These are phyloP conservation scores for Chalciporus pseudorubinellus DNA, from an alignment of 768 basidiomycete species.

Conservation along the genomic window DNA sequence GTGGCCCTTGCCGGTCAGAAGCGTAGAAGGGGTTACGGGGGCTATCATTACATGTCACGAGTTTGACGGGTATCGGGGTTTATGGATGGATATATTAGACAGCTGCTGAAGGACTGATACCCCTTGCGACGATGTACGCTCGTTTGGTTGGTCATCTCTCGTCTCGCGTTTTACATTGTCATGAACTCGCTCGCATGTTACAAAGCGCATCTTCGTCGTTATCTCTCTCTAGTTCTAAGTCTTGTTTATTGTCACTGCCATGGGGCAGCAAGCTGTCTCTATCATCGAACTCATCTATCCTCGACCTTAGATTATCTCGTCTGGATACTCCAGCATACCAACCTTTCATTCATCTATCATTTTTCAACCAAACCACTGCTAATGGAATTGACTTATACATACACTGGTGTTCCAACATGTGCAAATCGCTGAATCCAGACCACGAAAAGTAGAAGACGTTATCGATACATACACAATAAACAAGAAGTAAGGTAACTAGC, in stretches of 20 bases:
- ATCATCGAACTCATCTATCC: slow-evolving; percentile 10
- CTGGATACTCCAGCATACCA: slow-evolving; percentile 15
- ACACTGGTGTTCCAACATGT: background rate
- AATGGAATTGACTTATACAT: slow-evolving; percentile 25
- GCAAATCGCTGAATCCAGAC: background rate
- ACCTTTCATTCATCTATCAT: slow-evolving; percentile 24
- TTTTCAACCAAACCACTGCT: slow-evolving; percentile 16
- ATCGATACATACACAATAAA: slow-evolving; percentile 4
- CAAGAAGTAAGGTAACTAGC: background rate
- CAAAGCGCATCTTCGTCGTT: slow-evolving; percentile 19
- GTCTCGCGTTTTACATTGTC: slow-evolving; percentile 1
- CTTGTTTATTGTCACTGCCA: slow-evolving; percentile 17
- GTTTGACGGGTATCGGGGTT: slow-evolving; percentile 6
- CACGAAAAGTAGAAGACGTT: background rate
- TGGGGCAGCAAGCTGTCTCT: slow-evolving; percentile 18
- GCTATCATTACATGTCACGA: slow-evolving; percentile 10
- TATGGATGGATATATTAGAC: slow-evolving; percentile 14
- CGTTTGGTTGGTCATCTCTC: slow-evolving; percentile 25
- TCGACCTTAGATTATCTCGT: background rate
- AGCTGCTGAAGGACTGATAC: slow-evolving; percentile 13
- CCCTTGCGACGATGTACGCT: slow-evolving; percentile 21
- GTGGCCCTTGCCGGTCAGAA: background rate
- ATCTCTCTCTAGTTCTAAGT: slow-evolving; percentile 20
- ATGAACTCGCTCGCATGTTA: slow-evolving; percentile 9
- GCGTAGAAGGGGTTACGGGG: background rate